Percentiles rank a stretch among this genome's conserved stretches.
Evolutionary conservation across 495 filamentous ascomycete genomes (phyloP).

Genomic region (Bacidia gigantensis): DNA sequence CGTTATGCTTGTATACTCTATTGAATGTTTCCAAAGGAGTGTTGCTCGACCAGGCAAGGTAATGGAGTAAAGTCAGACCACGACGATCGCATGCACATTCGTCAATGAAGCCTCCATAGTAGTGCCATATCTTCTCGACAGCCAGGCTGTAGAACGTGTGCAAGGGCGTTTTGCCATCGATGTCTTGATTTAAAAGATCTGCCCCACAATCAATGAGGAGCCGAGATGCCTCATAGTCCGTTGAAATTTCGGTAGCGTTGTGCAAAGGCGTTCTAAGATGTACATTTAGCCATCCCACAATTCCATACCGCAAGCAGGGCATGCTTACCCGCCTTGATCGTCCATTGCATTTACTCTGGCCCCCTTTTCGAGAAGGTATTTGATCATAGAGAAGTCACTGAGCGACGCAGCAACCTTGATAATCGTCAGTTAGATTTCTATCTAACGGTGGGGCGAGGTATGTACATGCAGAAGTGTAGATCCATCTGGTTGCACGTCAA

Average conservation of each 20-base stretch:
- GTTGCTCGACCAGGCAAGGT: not conserved
- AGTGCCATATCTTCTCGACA: not conserved
- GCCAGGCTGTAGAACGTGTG: not conserved
- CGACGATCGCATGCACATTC: not conserved
- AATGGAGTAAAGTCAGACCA: not conserved
- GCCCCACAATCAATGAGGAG: conserved; percentile 22
- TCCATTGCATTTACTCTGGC: not conserved
- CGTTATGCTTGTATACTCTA: not conserved
- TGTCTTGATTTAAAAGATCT: conserved; percentile 21
- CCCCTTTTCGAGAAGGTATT: not conserved
- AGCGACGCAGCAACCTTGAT: not conserved
- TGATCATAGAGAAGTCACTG: not conserved
- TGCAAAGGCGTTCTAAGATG: not conserved
- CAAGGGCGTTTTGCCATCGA: conserved; percentile 19
- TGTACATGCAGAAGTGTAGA: not conserved
- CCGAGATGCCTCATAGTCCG: conserved; percentile 13
- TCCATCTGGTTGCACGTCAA: not conserved
- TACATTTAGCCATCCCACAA: no score
- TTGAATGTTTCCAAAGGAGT: not conserved
- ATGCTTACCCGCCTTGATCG: no score
- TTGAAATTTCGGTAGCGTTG: not conserved
- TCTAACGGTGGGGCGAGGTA: no score
- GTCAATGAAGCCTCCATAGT: not conserved
- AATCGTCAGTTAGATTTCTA: no score
- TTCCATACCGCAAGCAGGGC: no score